Conservation (phyloP, 441 rosid genomes). For the Rhodomyrtus psidioides region DNA sequence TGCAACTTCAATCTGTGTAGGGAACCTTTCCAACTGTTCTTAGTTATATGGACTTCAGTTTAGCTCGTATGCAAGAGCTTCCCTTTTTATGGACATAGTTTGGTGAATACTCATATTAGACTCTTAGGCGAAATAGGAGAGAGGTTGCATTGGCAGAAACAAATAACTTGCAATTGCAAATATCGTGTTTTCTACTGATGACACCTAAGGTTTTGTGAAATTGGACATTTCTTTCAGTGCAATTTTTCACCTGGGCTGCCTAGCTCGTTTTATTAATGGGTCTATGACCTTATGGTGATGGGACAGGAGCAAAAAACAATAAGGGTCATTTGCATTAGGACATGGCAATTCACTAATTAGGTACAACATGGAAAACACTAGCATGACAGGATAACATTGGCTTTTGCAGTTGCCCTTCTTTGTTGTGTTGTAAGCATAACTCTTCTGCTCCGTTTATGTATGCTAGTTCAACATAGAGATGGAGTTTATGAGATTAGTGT, state of each 20-base stretch:
- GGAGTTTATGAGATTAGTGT: not conserved
- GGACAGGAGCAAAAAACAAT: not conserved
- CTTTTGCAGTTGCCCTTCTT: not conserved
- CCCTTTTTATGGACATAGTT: not conserved
- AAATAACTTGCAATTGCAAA: not conserved
- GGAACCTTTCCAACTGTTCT: not conserved
- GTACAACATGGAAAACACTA: not conserved
- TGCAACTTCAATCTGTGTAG: not conserved
- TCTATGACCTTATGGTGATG: not conserved
- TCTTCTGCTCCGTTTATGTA: not conserved
- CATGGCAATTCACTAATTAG: not conserved
- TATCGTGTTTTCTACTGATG: not conserved
- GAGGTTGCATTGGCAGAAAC: not conserved
- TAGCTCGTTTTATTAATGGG: not conserved
- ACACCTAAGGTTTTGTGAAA: not conserved
- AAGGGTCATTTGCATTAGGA: not conserved
- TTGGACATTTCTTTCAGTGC: not conserved
- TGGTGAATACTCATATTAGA: not conserved
- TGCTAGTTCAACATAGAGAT: not conserved
- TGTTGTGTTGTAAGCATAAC: not conserved
- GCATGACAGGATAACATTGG: not conserved
- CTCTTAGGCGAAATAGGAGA: not conserved
- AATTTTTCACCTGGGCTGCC: not conserved
- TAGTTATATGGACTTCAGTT: not conserved
- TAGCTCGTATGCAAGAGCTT: not conserved